Base-by-base conservation (phyloP, 1,284 basidiomycete genomes). In the Ustilago esculenta region DNA sequence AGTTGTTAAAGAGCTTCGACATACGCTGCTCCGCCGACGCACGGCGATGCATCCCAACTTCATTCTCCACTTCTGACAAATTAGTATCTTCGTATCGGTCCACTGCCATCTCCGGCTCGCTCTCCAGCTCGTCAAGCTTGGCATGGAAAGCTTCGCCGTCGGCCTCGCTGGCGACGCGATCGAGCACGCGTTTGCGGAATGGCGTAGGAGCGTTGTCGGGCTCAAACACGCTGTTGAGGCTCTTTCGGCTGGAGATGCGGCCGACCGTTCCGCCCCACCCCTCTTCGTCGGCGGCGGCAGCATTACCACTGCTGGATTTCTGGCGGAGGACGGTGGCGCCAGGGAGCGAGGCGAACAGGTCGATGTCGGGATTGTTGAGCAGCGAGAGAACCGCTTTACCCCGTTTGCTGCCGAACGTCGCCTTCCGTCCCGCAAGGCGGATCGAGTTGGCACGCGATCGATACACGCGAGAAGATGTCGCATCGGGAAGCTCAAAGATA, bases 201-300 rank as follows among this genome's bases (percentile, higher is more conserved):
- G 34, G 27, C 41, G 14, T 20, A n/a, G n/a, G n/a, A n/a, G n/a
- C n/a, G 20, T 2, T n/a, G 14, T 23, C 24, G 14, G 15, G 40
- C 29, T 53, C 50, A 32, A 57, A 64, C n/a, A 57, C 54, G 11
- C 46, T 37, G 4, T 23, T 44, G 12, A 65, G 33, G 21, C 60
- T 43, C 41, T 58, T 59, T 10, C 71, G 48, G 34, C 30, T 51
- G 5, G 37, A 52, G 17, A 40, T 59, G n/a, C 72, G 46, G 15
- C 63, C 54, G 0, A 74, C 36, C 4, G 69, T 72, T n/a, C 64
- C 63, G 23, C 68, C 69, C 72, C 68, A 74, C 3, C 64, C 67
- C 25, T 67, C 58, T 36, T 72, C 59, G 34, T 72, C 64, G 18
- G 50, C 57, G 23, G 60, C 48, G 10, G 32, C 18, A 11, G 21